Base-by-base conservation (phyloP, 768 basidiomycete genomes). In the Trametes sanguinea region DNA sequence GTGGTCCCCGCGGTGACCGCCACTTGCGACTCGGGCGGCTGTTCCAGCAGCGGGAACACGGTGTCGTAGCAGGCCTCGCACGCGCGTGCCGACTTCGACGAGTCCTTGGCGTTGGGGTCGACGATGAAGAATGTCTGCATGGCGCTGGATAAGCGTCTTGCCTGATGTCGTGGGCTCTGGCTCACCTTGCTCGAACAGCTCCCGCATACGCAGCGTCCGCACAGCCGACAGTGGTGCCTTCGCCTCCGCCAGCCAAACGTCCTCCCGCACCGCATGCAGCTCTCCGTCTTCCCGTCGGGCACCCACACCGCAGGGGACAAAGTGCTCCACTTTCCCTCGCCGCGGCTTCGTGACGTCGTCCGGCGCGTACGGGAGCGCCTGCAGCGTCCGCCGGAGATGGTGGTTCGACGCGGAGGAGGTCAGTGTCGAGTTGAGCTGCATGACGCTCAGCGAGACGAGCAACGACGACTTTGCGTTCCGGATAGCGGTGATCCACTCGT, bases 221-320 rank as follows among this genome's bases (percentile, higher is more conserved):
- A 95, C 4, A 95, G 76, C 62, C 94, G 76, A 72, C 93, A 95
- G 70, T 95, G 93, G 71, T 95, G 93, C 60, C 92, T 78, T 66
- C 93, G 76, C 66, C 91, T 80, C 69, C 87, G 74, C 85, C 90
- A 90, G 6, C 89, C 88, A 73, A 95, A 95, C 47, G 81, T 71
- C 44, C 83, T 76, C 5, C 85, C 85, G 69, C 95, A 97, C 9
- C 90, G 80, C 93, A 94, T 94, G 71, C 95, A 97, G 22, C 81
- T 79, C 56, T 84, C 83, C n/a, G 91, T 88, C 72, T 83, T 90
- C 61, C 85, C 83, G 69, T 97, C 93, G 0, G 95, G 93, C 33
- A 95, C 87, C 95, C 95, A 97, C 29, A 96, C 84, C 0, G 95
- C 90, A 4, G 95, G 94, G 94, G 1, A 94, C 85, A 78, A 94